Evolutionary conservation across 2,329 filamentous ascomycete genomes (phyloP).

Genomic region (Aspergillus sp.): DNA sequence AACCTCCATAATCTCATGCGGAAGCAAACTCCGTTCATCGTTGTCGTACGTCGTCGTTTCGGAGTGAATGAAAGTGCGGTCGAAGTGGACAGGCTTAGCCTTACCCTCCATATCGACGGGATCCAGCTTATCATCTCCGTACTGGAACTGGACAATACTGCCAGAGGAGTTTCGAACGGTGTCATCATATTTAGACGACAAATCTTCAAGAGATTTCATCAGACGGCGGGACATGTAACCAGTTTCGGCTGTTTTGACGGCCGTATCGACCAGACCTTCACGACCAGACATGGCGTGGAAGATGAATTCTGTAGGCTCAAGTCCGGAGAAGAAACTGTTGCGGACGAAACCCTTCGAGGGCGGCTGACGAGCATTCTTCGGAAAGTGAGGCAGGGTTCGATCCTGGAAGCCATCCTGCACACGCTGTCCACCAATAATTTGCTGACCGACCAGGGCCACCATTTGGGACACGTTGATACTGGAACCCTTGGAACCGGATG

Average conservation of each 20-base stretch:
- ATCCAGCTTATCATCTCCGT: slow-evolving; percentile 91
- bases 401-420: slow-evolving; percentile 96
- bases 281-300: slow-evolving; percentile 98
- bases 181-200: slow-evolving; percentile 89
- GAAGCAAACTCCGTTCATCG: slow-evolving; percentile 67
- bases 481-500: slow-evolving; percentile 93
- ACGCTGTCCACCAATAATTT: slow-evolving; percentile 92
- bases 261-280: slow-evolving; percentile 97
- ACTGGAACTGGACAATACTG: slow-evolving; percentile 93
- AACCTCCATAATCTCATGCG: slow-evolving; percentile 67
- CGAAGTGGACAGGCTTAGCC: slow-evolving; percentile 87
- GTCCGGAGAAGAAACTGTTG: slow-evolving; percentile 94
- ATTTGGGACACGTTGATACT: slow-evolving; percentile 99
- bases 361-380: slow-evolving; percentile 88
- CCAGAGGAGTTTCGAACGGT: slow-evolving; percentile 90
- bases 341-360: slow-evolving; percentile 94
- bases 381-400: slow-evolving; percentile 89
- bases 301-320: slow-evolving; percentile 87
- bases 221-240: slow-evolving; percentile 97
- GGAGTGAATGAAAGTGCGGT: slow-evolving; percentile 81
- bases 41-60: slow-evolving; percentile 77
- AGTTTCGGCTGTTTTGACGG: slow-evolving; percentile 97
- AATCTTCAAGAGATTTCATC: slow-evolving; percentile 96
- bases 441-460: slow-evolving; percentile 95
- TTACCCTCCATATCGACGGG: slow-evolving; percentile 97